Evolutionary conservation across 306 rosid genomes (phyloP), one percentile per base, ranked within the genome.

Genomic region (Vigna nakashimae): DNA sequence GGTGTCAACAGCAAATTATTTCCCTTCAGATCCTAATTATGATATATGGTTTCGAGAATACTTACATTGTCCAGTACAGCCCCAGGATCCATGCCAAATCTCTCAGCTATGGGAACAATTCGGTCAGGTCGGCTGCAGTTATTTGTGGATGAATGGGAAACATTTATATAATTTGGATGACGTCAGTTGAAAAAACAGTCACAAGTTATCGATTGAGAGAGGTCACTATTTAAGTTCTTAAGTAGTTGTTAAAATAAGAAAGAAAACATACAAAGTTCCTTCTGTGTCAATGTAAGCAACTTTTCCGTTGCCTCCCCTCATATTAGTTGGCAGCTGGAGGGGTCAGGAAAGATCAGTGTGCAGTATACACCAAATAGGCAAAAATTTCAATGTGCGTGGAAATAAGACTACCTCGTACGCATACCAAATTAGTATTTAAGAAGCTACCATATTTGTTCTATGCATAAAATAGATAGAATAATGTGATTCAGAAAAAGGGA

Each of bases 261-360:
- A 77, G 50, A 46, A 71, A 83, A 79, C 93, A 87, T 92, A 91
- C 98, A 95, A 95, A 58, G 98, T 95, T 76, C 97, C 98, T 86
- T 95, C 98, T 16, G 98, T 95, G 83, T 95, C 98, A 74, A 95
- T 90, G 91, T 92, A 92, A 62, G 98, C 98, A 84, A 94, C 97
- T 87, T 94, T 94, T 76, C 98, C 98, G 60, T 90, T 92, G 77
- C 98, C 98, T 84, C 98, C 98, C 49, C 80, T 80, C 98, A 94
- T 94, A 78, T 64, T 79, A 28, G 89, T 90, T 51, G 98, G 98
- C 78, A 94, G 95, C 98, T 94, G 90, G 82, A 79, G 58, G 42
- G 65, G 26, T 45, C 71, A 59, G 15, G 45, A 83, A 66, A 36
- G 30, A 45, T 63, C 76, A 85, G 84, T 65, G 2, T 26, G 28